Percentiles rank a stretch among this genome's conserved stretches.
phyloP scores from a whole-genome alignment of 148 eudicot genomes.

The Diospyros lotus region DNA sequence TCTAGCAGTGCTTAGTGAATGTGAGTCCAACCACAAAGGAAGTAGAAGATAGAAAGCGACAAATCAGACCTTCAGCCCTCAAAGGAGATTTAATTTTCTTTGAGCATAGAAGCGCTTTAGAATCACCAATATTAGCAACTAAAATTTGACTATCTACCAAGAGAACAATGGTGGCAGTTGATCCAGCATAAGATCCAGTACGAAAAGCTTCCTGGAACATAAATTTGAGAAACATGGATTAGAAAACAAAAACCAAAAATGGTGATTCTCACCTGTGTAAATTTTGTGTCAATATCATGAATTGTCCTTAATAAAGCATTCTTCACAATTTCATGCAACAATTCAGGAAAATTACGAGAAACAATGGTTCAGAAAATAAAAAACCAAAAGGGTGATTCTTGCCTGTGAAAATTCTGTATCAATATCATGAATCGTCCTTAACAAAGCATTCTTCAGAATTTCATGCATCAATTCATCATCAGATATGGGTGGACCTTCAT shows the following conservation, averaged over 20 bases:
- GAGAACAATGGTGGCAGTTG: slow-evolving; percentile 39
- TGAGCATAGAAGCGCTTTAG: slow-evolving; percentile 54
- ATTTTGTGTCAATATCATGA: slow-evolving; percentile 37
- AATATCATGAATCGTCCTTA: slow-evolving; percentile 33
- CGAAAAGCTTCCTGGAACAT: slow-evolving; percentile 32
- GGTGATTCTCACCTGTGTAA: slow-evolving; percentile 17
- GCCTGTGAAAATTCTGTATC: slow-evolving; percentile 35
- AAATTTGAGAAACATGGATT: not conserved
- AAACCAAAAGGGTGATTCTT: not conserved
- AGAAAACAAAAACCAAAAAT: not conserved
- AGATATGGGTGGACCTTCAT: not conserved
- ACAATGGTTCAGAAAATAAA: not conserved
- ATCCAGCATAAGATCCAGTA: slow-evolving; percentile 28
- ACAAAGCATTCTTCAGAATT: slow-evolving; percentile 30
- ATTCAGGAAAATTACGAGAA: slow-evolving; percentile 4
- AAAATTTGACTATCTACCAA: slow-evolving; percentile 31
- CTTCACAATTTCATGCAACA: slow-evolving; percentile 20
- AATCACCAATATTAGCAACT: slow-evolving; percentile 51
- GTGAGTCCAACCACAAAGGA: not conserved
- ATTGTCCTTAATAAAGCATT: slow-evolving; percentile 30
- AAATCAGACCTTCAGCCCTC: slow-evolving; percentile 21
- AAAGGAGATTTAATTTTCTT: slow-evolving; percentile 8
- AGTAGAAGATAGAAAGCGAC: not conserved
- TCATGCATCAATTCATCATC: slow-evolving; percentile 12
- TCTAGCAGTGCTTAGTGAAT: not conserved